These are phyloP conservation scores for Dalechampia spathulata DNA, from an alignment of 441 rosid species.

Conservation along the genomic window DNA sequence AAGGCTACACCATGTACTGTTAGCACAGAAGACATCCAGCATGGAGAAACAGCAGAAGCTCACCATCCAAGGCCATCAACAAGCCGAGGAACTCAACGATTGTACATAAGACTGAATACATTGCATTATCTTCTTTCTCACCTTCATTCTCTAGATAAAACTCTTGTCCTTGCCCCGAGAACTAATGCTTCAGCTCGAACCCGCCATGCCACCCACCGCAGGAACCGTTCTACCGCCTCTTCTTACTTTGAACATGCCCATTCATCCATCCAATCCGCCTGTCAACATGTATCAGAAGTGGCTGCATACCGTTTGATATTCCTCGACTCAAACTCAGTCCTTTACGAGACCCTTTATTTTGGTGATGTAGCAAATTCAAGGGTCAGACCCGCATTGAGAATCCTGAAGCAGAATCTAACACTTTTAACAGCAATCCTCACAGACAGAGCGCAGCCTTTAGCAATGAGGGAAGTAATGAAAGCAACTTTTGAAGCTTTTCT, in stretches of 20 bases:
- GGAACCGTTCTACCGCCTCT: conserved; percentile 30
- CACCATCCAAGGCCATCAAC: conserved; percentile 76
- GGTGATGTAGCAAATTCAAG: conserved; percentile 57
- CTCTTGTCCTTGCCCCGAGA: conserved; percentile 52
- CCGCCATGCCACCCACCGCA: conserved; percentile 25
- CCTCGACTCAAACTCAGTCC: conserved; percentile 60
- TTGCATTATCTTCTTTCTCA: conserved; percentile 63
- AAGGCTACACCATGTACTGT: conserved; percentile 57
- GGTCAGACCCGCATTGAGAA: conserved; percentile 50
- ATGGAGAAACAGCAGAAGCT: conserved; percentile 21
- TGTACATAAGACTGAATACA: conserved; percentile 80
- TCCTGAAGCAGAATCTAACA: conserved; percentile 61
- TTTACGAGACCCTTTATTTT: conserved; percentile 64
- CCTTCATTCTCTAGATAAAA: conserved; percentile 64
- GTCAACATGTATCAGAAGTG: conserved; percentile 80
- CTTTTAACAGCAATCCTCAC: conserved; percentile 62
- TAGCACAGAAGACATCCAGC: conserved; percentile 21
- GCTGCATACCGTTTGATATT: conserved; percentile 81
- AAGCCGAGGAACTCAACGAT: conserved; percentile 81
- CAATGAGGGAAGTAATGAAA: conserved; percentile 75
- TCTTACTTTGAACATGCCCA: conserved; percentile 57
- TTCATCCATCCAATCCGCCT: conserved; percentile 56
- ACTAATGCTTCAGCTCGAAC: conserved; percentile 33
- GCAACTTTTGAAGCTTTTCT: conserved; percentile 69
- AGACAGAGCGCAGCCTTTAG: conserved; percentile 64